Evolutionary conservation across 495 filamentous ascomycete genomes (phyloP).

Genomic region (Penicillium flavigenum): DNA sequence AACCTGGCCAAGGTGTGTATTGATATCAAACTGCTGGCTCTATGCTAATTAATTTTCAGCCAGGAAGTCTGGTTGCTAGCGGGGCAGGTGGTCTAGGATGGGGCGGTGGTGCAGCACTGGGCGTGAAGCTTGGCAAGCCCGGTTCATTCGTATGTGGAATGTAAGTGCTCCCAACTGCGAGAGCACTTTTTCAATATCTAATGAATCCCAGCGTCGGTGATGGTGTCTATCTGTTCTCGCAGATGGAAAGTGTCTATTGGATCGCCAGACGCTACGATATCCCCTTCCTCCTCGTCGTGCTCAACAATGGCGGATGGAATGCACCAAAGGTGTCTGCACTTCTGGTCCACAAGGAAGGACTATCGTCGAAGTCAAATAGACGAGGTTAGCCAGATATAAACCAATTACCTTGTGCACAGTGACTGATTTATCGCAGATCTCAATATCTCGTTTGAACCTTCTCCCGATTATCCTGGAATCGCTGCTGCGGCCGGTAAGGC

Average conservation of each 20-base stretch:
- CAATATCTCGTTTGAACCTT: conserved; percentile 77
- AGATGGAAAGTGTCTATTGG: conserved; percentile 88
- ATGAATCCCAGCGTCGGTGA: conserved; percentile 61
- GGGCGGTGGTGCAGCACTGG: conserved; percentile 79
- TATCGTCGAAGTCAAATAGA: conserved; percentile 25
- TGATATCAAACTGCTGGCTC: not conserved
- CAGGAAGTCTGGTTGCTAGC: conserved; percentile 35
- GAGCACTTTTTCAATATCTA: not conserved
- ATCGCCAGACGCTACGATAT: conserved; percentile 81
- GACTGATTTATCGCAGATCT: conserved; percentile 44
- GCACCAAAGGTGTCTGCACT: conserved; percentile 68
- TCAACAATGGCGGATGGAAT: conserved; percentile 86
- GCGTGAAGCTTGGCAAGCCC: conserved; percentile 70
- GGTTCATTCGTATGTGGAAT: conserved; percentile 25
- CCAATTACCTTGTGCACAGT: not conserved
- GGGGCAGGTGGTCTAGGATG: conserved; percentile 91
- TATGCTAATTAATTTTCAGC: conserved; percentile 9
- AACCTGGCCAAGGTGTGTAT: conserved; percentile 19
- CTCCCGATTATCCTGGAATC: conserved; percentile 81
- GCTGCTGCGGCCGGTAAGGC: conserved; percentile 65
- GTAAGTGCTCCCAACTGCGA: conserved; percentile 7
- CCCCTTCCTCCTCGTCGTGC: conserved; percentile 79
- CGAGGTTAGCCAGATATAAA: conserved; percentile 9
- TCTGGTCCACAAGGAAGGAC: conserved; percentile 71
- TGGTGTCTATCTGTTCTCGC: conserved; percentile 79